Conservation (phyloP, 1,139 yeast genomes). For the Petasospora rhodanensis region DNA sequence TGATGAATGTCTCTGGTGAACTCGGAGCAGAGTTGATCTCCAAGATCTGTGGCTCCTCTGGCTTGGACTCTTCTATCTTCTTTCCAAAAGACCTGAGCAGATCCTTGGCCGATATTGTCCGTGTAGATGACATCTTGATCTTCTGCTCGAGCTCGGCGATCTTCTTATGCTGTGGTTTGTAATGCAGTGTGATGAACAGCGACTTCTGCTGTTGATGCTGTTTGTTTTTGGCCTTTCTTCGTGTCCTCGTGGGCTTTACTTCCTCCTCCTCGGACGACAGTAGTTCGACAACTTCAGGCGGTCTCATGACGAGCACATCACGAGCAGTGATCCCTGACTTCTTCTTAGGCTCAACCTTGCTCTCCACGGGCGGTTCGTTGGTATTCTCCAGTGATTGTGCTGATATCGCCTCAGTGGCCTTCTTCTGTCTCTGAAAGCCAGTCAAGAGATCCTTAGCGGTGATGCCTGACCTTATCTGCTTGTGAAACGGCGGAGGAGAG, state of each 20-base stretch:
- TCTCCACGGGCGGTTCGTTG: slow-evolving; percentile 1
- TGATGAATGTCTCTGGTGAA: not conserved
- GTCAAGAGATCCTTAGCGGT: slow-evolving; percentile 7
- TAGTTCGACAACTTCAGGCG: slow-evolving; percentile 16
- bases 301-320: slow-evolving; percentile 13
- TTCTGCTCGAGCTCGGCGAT: slow-evolving; percentile 35
- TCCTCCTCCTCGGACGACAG: slow-evolving; percentile 15
- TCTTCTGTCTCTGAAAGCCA: slow-evolving; percentile 3
- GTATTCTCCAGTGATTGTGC: no score
- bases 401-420: not conserved
- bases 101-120: slow-evolving; percentile 33
- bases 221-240: slow-evolving; percentile 5
- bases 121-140: slow-evolving; percentile 22
- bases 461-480: slow-evolving; percentile 1
- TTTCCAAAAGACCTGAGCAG: slow-evolving; percentile 28
- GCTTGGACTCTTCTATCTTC: slow-evolving; percentile 18
- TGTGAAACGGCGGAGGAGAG: not conserved
- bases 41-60: no score
- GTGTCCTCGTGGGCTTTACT: not conserved
- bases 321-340: slow-evolving; percentile 10
- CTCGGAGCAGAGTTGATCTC: no score
- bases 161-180: slow-evolving; percentile 16
- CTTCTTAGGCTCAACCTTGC: not conserved
- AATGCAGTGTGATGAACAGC: slow-evolving; percentile 19
- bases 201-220: slow-evolving; percentile 1